phyloP scores from a whole-genome alignment of 768 basidiomycete genomes.

The Naganishia antarctica region DNA sequence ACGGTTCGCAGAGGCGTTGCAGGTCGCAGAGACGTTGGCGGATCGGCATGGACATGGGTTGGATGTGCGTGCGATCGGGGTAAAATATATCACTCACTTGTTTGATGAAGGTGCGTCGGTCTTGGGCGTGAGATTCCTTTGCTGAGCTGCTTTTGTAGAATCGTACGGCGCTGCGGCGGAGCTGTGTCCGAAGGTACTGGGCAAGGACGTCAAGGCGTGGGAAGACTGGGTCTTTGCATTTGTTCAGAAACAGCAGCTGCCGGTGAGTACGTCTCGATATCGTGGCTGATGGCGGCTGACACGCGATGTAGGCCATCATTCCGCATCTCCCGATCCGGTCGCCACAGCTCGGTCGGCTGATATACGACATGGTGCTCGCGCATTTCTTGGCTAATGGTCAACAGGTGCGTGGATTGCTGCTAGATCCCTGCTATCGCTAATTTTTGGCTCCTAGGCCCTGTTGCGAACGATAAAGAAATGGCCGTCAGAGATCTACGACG shows the following conservation, averaged over 20 bases:
- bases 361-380: slow-evolving; percentile 92
- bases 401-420: slow-evolving; percentile 53
- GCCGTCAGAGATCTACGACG: slow-evolving; percentile 87
- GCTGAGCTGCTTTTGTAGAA: slow-evolving; percentile 47
- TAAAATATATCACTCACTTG: slow-evolving; percentile 80
- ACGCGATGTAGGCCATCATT: slow-evolving; percentile 65
- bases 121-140: background rate
- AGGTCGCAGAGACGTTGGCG: slow-evolving; percentile 66
- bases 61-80: slow-evolving; percentile 60
- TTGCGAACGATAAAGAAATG: slow-evolving; percentile 75
- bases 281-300: background rate
- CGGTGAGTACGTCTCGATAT: slow-evolving; percentile 54
- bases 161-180: slow-evolving; percentile 73
- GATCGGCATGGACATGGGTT: slow-evolving; percentile 51
- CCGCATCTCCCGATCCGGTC: slow-evolving; percentile 78
- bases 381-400: slow-evolving; percentile 76
- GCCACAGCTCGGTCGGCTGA: slow-evolving; percentile 72
- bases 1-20: slow-evolving; percentile 83
- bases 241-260: slow-evolving; percentile 70
- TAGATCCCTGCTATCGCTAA: background rate
- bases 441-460: slow-evolving; percentile 57
- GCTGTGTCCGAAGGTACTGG: slow-evolving; percentile 79
- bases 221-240: slow-evolving; percentile 93
- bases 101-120: slow-evolving; percentile 63
- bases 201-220: slow-evolving; percentile 75